phyloP scores from a whole-genome alignment of 352 stramenopile species.

The Elongisporangium prolatum region DNA sequence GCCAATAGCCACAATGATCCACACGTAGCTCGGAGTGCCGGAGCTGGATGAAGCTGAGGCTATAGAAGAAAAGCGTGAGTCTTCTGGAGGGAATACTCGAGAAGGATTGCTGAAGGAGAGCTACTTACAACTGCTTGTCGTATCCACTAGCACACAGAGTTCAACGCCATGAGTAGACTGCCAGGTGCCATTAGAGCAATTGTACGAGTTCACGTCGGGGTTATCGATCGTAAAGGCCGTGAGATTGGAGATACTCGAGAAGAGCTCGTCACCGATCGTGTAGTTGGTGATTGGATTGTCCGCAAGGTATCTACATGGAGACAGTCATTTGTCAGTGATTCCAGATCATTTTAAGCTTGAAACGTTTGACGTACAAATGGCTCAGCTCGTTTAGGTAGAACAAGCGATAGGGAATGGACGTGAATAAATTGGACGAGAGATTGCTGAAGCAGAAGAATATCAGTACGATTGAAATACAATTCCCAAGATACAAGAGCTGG shows the following conservation, averaged over 20 bases:
- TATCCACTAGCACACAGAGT: slow-evolving; percentile 30
- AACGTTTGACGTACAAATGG: slow-evolving; percentile 26
- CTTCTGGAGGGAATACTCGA: no score
- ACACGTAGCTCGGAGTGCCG: slow-evolving; percentile 31
- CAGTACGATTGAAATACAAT: no score
- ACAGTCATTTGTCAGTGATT: not conserved
- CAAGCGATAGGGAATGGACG: slow-evolving; percentile 33
- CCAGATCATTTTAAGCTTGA: not conserved
- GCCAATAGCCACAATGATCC: slow-evolving; percentile 30
- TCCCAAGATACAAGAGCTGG: no score
- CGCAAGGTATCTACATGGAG: slow-evolving; percentile 24
- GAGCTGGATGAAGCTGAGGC: slow-evolving; percentile 18
- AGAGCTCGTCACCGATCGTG: slow-evolving; percentile 34
- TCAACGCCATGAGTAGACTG: slow-evolving; percentile 24
- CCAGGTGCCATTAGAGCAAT: slow-evolving; percentile 35
- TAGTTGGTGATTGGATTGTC: slow-evolving; percentile 43
- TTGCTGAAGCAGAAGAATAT: slow-evolving; percentile 24
- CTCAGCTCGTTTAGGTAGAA: slow-evolving; percentile 43
- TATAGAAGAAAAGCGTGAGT: not conserved
- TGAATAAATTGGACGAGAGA: slow-evolving; percentile 32
- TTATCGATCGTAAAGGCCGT: slow-evolving; percentile 39
- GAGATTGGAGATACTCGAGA: slow-evolving; percentile 31
- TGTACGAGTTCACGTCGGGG: slow-evolving; percentile 17
- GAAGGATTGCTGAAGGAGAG: not conserved
- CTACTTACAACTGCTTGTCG: slow-evolving; percentile 4